Base-by-base conservation (phyloP, 2,329 filamentous ascomycete genomes). In the Cephalotrichum gorgonifer region DNA sequence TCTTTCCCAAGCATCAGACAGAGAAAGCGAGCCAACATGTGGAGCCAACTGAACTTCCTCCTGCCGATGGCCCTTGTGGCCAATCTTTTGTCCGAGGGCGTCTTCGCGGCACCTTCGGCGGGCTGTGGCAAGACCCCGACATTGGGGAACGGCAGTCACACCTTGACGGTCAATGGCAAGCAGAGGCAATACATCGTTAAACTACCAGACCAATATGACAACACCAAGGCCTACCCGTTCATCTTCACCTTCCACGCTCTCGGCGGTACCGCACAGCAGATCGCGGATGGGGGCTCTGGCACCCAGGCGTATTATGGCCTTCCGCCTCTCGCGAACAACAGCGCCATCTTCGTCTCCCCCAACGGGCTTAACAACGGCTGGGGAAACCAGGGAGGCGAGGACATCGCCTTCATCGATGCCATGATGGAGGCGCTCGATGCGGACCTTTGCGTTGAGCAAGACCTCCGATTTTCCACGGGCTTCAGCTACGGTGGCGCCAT, bases 401-500 rank as follows among this genome's bases (percentile, higher is more conserved):
- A 72, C 45, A 54, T 70, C 23, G 56, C 58, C 1, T 69, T 72
- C 50, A 58, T 69, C 33, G 63, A 70, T 38, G 53, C 56, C 5
- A 64, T 73, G 47, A 54, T 70, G 31, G 56, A 61, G 26, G 58
- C 57, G 9, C 57, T 71, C 27, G 62, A 70, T 52, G 53, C 56
- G 6, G 60, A 64, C 25, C 64, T 73, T 38, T 73, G 71, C 52
- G 57, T 73, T 26, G 62, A 74, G 51, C 58, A 65, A 50, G 58
- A 57, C 41, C 61, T 64, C 47, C 60, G 66, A 49, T 73, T 71
- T 56, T 61, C 67, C 25, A 67, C 67, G 1, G 69, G 68, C 33
- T 71, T 67, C 56, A 68, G 64, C 52, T 71, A 66, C 55, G 69
- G 69, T 31, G 68, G 60, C 14, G 62, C 64, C 48, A 71, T 72